phyloP scores from a whole-genome alignment of 2,329 filamentous ascomycete genomes.

The Basipetospora sp. region DNA sequence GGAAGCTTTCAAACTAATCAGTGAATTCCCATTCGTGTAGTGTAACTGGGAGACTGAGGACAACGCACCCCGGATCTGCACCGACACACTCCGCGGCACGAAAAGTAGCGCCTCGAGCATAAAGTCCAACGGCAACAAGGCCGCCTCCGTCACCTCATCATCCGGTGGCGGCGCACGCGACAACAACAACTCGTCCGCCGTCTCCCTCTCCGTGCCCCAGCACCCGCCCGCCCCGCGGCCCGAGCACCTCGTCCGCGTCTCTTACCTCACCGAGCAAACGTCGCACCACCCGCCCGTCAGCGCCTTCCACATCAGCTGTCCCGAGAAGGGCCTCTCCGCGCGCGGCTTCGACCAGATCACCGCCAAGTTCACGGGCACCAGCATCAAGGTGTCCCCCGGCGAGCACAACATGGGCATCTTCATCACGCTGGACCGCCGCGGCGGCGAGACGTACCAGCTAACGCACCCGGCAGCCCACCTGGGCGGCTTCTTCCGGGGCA shows the following conservation, averaged over 20 bases:
- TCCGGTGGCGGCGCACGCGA: constrained; percentile 16
- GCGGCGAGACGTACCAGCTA: constrained; percentile 84
- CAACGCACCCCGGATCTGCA: constrained; percentile 51
- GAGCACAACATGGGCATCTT: constrained; percentile 94
- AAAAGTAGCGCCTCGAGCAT: constrained; percentile 32
- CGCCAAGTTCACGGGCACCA: constrained; percentile 94
- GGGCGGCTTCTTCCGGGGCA: constrained; percentile 72
- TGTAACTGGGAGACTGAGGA: constrained; percentile 93
- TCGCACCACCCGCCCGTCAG: constrained; percentile 96
- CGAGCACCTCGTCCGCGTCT: constrained; percentile 54
- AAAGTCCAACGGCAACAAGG: constrained; percentile 22
- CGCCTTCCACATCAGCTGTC: constrained; percentile 85
- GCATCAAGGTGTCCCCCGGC: constrained; percentile 78
- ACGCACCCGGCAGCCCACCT: constrained; percentile 89
- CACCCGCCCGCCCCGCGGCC: constrained; percentile 25
- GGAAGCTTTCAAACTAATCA: no score
- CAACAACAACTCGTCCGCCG: constrained; percentile 32
- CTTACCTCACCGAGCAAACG: constrained; percentile 93
- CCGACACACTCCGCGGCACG: constrained; percentile 24
- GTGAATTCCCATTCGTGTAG: constrained; percentile 28
- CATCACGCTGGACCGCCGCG: constrained; percentile 64
- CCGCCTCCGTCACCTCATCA: no score
- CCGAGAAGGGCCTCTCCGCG: constrained; percentile 75
- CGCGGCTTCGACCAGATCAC: constrained; percentile 90
- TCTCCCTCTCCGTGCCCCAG: constrained; percentile 37